Evolutionary conservation across 768 basidiomycete genomes (phyloP), one percentile per base, ranked within the genome.

Genomic region (Fomitopsis pulvina): DNA sequence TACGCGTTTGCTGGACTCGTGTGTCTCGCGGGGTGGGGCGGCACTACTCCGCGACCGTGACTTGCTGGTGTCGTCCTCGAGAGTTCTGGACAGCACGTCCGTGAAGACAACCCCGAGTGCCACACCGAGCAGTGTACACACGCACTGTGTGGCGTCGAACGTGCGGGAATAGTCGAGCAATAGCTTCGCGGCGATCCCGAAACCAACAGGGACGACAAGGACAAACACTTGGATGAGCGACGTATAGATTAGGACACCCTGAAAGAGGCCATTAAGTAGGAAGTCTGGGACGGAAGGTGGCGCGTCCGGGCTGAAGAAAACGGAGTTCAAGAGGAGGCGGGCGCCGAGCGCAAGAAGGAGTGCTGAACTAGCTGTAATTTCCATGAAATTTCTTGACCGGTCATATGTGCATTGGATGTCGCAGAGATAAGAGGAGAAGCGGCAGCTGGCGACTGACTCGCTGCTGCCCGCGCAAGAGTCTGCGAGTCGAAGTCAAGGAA

Each of bases 271-370:
- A 45, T 77, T 67, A 50, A 91, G 78, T 61, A 88, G 67, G 58
- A 74, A 72, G 59, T 85, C 78, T 52, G 76, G 76, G 37, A 83
- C 64, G 56, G 77, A 67, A 24, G 76, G 53, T 20, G 62, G 58
- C 58, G 52, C 54, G 25, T 64, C 51, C 70, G 70, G 54, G 68
- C 69, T 53, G 72, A 78, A 55, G 80, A 61, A 34, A 32, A 56
- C 18, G 20, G 58, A 41, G 68, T 86, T 81, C 56, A 87, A 67
- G 47, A 80, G 65, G 48, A 90, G 78, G 52, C 87, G 85, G 42
- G 81, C 81, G 56, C 84, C 83, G 56, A 89, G 75, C 48, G 87
- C 87, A 52, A 87, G 70, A 55, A 89, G 75, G 53, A 90, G 76
- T 49, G 87, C 81, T 53, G 78, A 78, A 48, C 81, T 79, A 56